Evolutionary conservation across 352 stramenopile genomes (phyloP).

Genomic region (Pythium aquatile): DNA sequence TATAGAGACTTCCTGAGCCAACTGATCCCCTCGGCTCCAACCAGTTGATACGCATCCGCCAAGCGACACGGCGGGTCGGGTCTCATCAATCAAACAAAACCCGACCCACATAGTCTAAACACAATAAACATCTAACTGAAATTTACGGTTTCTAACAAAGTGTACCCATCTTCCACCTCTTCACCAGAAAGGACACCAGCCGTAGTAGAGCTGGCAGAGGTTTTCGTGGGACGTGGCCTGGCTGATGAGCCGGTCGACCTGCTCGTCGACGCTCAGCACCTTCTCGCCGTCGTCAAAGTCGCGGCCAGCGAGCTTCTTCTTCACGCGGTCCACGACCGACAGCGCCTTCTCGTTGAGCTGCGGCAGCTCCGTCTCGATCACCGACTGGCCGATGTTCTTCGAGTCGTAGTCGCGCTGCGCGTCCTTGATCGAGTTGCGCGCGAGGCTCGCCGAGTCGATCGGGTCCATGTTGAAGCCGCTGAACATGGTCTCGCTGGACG

Average conservation of each 20-base stretch:
- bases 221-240: slow-evolving; percentile 99
- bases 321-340: slow-evolving; percentile 97
- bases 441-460: slow-evolving; percentile 47
- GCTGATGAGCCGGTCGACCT: slow-evolving; percentile 98
- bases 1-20: neutral
- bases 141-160: slow-evolving; percentile 7
- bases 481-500: slow-evolving; percentile 67
- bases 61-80: slow-evolving; percentile 16
- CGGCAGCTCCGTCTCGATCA: slow-evolving; percentile 60
- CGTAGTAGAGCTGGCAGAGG: slow-evolving; percentile 98
- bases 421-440: slow-evolving; percentile 67
- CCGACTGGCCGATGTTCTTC: slow-evolving; percentile 52
- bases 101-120: neutral
- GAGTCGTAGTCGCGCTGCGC: slow-evolving; percentile 51
- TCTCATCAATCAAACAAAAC: slow-evolving; percentile 2
- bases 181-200: slow-evolving; percentile 95
- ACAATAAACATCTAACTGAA: slow-evolving; percentile 14
- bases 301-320: slow-evolving; percentile 98
- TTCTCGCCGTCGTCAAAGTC: slow-evolving; percentile 94
- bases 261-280: slow-evolving; percentile 79
- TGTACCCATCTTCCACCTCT: neutral
- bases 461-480: slow-evolving; percentile 57
- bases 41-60: slow-evolving; percentile 17
- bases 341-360: slow-evolving; percentile 91
- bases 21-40: slow-evolving; percentile 6